Percentiles rank a stretch among this genome's conserved stretches.
Evolutionary conservation across 352 stramenopile genomes (phyloP).

Genomic region (Plasmopara viticola): DNA sequence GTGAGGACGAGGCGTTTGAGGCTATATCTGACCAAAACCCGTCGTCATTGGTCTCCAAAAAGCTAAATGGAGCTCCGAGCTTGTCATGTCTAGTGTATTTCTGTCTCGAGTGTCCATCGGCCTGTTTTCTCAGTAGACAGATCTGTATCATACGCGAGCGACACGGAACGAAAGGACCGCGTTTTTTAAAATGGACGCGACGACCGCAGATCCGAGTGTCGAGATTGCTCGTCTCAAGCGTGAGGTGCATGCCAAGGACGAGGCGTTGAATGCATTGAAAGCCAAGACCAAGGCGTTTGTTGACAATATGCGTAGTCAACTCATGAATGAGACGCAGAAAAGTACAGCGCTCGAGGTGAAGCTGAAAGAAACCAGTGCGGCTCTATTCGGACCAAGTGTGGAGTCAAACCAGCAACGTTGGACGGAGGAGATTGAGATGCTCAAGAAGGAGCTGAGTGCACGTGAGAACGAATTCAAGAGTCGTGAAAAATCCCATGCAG

Average conservation of each 20-base stretch:
- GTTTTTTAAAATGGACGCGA: conserved; percentile 15
- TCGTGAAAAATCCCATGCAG: conserved; percentile 61
- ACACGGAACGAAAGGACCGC: conserved; percentile 7
- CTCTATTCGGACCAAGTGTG: background rate
- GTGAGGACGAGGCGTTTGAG: conserved; percentile 3
- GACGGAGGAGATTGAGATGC: conserved; percentile 25
- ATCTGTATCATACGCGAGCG: conserved; percentile 17
- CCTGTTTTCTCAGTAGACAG: conserved; percentile 4
- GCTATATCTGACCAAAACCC: conserved; percentile 9
- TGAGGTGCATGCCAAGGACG: conserved; percentile 66
- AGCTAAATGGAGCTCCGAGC: conserved; percentile 19
- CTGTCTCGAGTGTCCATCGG: conserved; percentile 9
- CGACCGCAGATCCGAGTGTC: conserved; percentile 23
- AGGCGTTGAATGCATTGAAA: conserved; percentile 77
- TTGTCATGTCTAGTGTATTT: conserved; percentile 18
- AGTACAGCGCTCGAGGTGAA: conserved; percentile 48
- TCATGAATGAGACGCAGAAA: conserved; percentile 62
- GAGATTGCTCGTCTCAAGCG: conserved; percentile 50
- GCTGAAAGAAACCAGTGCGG: conserved; percentile 20
- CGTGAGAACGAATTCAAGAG: conserved; percentile 59
- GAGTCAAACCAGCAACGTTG: conserved; percentile 12
- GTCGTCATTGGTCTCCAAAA: background rate
- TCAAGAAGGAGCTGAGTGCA: conserved; percentile 44
- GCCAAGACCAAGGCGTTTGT: conserved; percentile 81
- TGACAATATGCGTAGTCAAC: conserved; percentile 64